phyloP scores from a whole-genome alignment of 1,139 yeast genomes.

The Nematodospora anomalae region DNA sequence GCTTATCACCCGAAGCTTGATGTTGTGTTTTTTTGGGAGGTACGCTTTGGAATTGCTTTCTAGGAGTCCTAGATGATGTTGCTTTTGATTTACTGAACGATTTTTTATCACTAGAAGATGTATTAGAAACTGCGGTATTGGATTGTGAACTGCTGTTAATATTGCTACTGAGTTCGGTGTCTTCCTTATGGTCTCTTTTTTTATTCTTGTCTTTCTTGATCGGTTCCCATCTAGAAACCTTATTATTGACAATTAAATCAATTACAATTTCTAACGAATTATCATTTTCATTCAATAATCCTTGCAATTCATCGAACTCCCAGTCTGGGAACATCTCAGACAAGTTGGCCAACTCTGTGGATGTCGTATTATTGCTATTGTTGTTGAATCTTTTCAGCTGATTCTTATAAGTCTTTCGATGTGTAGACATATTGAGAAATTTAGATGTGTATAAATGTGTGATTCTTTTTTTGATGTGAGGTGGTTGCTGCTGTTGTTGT shows the following conservation, averaged over 20 bases:
- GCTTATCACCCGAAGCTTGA: neutral
- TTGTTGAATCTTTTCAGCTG: constrained; percentile 46
- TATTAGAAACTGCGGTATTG: constrained; percentile 6
- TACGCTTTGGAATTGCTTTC: constrained; percentile 9
- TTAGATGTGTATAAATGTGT: constrained; percentile 10
- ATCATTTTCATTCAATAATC: constrained; percentile 69
- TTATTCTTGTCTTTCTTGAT: constrained; percentile 50
- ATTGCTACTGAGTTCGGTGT: constrained; percentile 10
- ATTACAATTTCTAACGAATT: constrained; percentile 78
- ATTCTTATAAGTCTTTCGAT: constrained; percentile 44
- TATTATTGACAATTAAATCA: constrained; percentile 84
- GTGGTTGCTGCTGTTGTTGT: constrained; percentile 1
- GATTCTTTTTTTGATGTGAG: constrained; percentile 6
- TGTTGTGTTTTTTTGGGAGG: constrained; percentile 5
- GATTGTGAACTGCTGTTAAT: constrained; percentile 2
- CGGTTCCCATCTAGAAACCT: constrained; percentile 61
- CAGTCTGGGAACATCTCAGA: constrained; percentile 93
- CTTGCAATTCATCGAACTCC: constrained; percentile 80
- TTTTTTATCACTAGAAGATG: constrained; percentile 9
- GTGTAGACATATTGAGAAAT: constrained; percentile 27
- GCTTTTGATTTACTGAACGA: constrained; percentile 10
- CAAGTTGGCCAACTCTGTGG: constrained; percentile 54
- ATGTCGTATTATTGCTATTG: constrained; percentile 18
- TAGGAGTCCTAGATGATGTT: constrained; percentile 12
- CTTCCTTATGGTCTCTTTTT: constrained; percentile 33